Evolutionary conservation across 345 rosid genomes (phyloP), one percentile per base, ranked within the genome.

Genomic region (Chamaenerion angustifolium): DNA sequence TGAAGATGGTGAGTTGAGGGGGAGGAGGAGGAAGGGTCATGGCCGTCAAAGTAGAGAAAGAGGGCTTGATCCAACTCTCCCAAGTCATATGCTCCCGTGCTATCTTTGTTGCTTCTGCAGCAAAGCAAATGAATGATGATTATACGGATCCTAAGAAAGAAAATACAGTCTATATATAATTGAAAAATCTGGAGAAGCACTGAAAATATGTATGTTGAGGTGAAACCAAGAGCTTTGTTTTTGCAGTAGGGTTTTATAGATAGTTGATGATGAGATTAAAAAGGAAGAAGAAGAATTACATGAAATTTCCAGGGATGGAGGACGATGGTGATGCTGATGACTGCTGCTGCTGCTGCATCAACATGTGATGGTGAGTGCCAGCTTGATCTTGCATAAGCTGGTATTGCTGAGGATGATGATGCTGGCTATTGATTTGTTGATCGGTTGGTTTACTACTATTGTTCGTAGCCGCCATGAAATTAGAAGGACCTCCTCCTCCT

Each of bases 41-140:
- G 86, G 62, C 90, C 99, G 61, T 88, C 94, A 37, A 93, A 81
- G 76, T 93, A 88, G 43, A 85, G 86, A 55, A 93, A 80, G 59
- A 88, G 86, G 27, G 96, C 83, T 77, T 81, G 94, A 78, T 93
- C 99, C 59, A 93, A 68, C 62, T 93, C 99, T 52, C 86, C 96
- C 68, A 93, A 49, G 66, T 81, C 94, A 69, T 82, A 84, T 18
- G 64, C 64, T 17, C 66, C 64, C 14, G 58, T 71, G 1, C 54
- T 64, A 35, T 68, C 80, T 65, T 75, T 75, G 63, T 68, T 56
- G 37, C 74, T 68, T 59, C 54, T n/a, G 11, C 27, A 13, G 11
- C 15, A n/a, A 25, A 47, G 6, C 25, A 16, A 18, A 56, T 11
- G 14, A 23, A 43, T 18, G 14, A 21, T 15, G 44, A n/a, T 43